These are phyloP conservation scores for Gracilaria vermiculophylla DNA, from an alignment of 23 red algal genomes.

Conservation along the genomic window DNA sequence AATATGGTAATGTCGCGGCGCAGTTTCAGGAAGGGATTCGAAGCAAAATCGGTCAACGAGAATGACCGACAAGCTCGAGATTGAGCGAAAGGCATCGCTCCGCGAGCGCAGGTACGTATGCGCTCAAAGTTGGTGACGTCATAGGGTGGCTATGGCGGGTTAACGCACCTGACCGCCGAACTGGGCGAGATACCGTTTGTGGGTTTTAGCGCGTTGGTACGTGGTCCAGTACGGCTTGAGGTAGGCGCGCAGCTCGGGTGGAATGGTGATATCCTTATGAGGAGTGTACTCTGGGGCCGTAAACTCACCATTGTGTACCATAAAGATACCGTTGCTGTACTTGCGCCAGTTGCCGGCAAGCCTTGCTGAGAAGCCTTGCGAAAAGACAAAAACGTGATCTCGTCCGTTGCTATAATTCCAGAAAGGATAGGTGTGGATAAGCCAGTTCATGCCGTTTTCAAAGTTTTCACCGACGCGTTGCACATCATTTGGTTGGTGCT, in stretches of 20 bases:
- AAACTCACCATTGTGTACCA: constrained; percentile 75
- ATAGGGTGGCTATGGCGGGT: too few species aligned
- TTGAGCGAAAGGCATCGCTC: too few species aligned
- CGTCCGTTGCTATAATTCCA: constrained; percentile 48
- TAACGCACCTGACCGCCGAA: constrained; percentile 65
- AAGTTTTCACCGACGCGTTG: constrained; percentile 39
- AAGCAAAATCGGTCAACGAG: too few species aligned
- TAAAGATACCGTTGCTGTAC: constrained; percentile 61
- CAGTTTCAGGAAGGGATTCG: too few species aligned
- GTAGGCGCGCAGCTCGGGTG: constrained; percentile 53
- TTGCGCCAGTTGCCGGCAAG: constrained; percentile 52
- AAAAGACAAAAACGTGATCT: constrained; percentile 66
- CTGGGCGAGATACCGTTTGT: constrained; percentile 39
- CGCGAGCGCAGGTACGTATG: too few species aligned
- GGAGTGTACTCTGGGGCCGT: constrained; percentile 66
- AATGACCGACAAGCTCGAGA: too few species aligned
- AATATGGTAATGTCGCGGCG: too few species aligned
- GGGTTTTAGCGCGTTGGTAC: background rate
- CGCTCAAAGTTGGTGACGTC: too few species aligned
- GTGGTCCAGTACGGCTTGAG: constrained; percentile 35
- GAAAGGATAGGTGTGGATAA: constrained; percentile 27
- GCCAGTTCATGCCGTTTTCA: constrained; percentile 28
- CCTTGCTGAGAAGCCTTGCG: constrained; percentile 59
- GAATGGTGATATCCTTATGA: constrained; percentile 66
- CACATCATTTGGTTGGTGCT: constrained; percentile 59